phyloP scores from a whole-genome alignment of 352 stramenopile genomes.

The Plasmopara muralis region DNA sequence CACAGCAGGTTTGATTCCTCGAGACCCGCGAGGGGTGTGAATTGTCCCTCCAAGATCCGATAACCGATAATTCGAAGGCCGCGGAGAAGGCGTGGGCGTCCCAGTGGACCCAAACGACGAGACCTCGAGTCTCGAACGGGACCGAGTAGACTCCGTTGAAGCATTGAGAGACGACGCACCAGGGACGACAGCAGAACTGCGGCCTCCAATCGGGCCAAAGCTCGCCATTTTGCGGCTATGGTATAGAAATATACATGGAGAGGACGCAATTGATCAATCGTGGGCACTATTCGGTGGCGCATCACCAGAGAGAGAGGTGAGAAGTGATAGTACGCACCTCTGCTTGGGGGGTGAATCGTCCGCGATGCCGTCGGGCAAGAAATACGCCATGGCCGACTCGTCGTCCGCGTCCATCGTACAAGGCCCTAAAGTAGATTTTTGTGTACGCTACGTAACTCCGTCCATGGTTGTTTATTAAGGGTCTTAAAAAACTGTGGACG shows the following conservation, averaged over 20 bases:
- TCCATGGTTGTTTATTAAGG: too few species aligned
- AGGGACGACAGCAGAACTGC: slow-evolving; percentile 9
- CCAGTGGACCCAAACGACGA: slow-evolving; percentile 20
- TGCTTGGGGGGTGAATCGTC: slow-evolving; percentile 74
- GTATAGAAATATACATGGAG: background rate
- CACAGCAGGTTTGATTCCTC: slow-evolving; percentile 13
- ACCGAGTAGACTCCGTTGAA: background rate
- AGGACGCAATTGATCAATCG: too few species aligned
- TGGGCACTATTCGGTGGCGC: too few species aligned
- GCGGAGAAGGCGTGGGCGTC: slow-evolving; percentile 11
- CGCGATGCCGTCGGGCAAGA: slow-evolving; percentile 77
- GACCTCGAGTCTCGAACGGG: slow-evolving; percentile 16
- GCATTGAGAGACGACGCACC: slow-evolving; percentile 1
- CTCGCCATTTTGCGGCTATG: slow-evolving; percentile 24
- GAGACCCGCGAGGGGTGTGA: slow-evolving; percentile 25
- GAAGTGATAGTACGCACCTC: slow-evolving; percentile 27
- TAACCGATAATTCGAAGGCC: slow-evolving; percentile 32
- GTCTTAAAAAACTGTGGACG: too few species aligned
- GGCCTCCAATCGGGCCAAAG: slow-evolving; percentile 43
- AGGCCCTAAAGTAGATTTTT: too few species aligned
- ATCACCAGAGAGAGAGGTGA: too few species aligned
- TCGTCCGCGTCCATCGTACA: slow-evolving; percentile 40
- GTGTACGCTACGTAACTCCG: too few species aligned
- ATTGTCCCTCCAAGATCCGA: slow-evolving; percentile 58
- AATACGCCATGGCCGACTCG: slow-evolving; percentile 67